phyloP scores from a whole-genome alignment of 148 eudicot species.

The Vaccinium myrtillus region DNA sequence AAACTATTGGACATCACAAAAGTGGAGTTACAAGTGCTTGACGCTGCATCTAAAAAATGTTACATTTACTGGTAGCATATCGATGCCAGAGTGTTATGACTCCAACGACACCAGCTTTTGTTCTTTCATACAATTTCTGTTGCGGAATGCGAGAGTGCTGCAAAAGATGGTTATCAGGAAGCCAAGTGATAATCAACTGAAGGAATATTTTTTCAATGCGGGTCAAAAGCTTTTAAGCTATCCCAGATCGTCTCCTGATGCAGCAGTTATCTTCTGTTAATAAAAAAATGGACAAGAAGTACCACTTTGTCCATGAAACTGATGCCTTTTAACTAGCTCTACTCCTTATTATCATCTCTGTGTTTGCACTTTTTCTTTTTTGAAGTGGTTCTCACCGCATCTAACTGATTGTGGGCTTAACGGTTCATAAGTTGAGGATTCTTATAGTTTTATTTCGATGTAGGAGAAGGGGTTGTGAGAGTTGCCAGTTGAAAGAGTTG shows the following conservation, averaged over 20 bases:
- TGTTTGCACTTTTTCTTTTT: not conserved
- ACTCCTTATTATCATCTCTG: not conserved
- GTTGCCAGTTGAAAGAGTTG: not conserved
- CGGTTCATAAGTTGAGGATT: not conserved
- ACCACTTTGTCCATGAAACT: not conserved
- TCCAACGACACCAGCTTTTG: not conserved
- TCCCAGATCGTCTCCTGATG: conserved; percentile 1
- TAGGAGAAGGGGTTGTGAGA: not conserved
- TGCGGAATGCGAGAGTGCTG: not conserved
- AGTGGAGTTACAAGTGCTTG: not conserved
- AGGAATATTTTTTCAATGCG: not conserved
- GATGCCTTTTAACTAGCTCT: not conserved
- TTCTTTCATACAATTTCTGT: not conserved
- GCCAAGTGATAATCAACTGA: not conserved
- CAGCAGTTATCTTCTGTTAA: not conserved
- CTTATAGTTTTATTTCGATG: not conserved
- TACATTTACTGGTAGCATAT: not conserved
- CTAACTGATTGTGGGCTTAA: not conserved
- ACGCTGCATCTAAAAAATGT: not conserved
- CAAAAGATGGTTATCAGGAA: not conserved
- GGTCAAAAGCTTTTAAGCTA: not conserved
- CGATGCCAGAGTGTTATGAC: not conserved
- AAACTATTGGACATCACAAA: not conserved
- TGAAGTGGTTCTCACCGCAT: not conserved
- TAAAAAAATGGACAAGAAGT: not conserved